Evolutionary conservation across 768 basidiomycete genomes (phyloP).

Genomic region (Hysterangium stoloniferum): DNA sequence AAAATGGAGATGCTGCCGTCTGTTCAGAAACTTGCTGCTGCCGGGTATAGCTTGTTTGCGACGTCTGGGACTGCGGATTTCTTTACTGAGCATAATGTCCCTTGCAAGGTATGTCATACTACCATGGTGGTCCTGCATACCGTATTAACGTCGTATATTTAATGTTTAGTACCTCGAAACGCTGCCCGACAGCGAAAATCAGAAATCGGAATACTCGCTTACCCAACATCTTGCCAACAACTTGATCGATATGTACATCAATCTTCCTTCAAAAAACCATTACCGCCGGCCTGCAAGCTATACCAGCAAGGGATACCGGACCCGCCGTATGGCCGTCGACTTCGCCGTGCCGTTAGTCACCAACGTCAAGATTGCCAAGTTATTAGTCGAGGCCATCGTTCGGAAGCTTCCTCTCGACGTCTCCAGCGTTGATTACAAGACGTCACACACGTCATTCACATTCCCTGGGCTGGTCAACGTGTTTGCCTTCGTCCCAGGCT

Average conservation of each 20-base stretch:
- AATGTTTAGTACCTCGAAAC: constrained; percentile 83
- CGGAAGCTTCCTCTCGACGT: constrained; percentile 88
- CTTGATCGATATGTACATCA: constrained; percentile 99
- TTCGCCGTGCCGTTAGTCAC: constrained; percentile 96
- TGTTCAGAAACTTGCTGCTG: constrained; percentile 87
- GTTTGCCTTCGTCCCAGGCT: constrained; percentile 72
- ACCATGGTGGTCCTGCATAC: background rate
- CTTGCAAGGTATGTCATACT: constrained; percentile 67
- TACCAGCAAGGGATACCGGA: constrained; percentile 92
- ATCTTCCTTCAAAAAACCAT: constrained; percentile 95
- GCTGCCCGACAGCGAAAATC: constrained; percentile 64
- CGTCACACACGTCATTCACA: constrained; percentile 79
- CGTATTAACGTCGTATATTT: background rate
- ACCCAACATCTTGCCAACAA: constrained; percentile 96
- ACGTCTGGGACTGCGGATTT: constrained; percentile 98
- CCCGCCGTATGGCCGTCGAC: constrained; percentile 97
- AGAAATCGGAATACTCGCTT: constrained; percentile 96
- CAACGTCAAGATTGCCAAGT: constrained; percentile 97
- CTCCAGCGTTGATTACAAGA: constrained; percentile 87
- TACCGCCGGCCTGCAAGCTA: constrained; percentile 97
- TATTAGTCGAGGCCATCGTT: constrained; percentile 88
- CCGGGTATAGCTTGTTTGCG: constrained; percentile 94
- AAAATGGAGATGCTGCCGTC: constrained; percentile 94
- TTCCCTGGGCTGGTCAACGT: constrained; percentile 93
- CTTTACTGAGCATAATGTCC: constrained; percentile 91